A percentile compares a stretch with the other conserved stretches of the same genome.
phyloP scores from a whole-genome alignment of 352 stramenopile genomes.

The Elongisporangium prolatum region DNA sequence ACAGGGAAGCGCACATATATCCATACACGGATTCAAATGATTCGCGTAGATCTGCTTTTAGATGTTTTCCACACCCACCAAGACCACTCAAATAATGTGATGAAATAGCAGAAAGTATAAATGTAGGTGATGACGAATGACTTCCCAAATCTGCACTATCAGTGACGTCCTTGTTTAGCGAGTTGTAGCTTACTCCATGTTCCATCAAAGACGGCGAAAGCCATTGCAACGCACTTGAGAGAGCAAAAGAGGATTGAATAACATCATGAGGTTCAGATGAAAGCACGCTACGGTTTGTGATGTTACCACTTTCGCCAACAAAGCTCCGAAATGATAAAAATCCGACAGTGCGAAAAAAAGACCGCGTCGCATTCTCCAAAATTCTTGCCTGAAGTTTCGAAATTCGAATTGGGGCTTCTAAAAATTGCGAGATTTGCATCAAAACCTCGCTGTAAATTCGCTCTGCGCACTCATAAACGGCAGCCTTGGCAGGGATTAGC shows the following conservation, averaged over 20 bases:
- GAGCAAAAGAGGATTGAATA: constrained; percentile 69
- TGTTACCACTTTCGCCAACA: constrained; percentile 47
- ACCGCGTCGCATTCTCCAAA: constrained; percentile 64
- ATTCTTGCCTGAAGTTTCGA: constrained; percentile 70
- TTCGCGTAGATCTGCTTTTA: constrained; percentile 73
- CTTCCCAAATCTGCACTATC: constrained; percentile 22
- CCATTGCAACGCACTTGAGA: constrained; percentile 73
- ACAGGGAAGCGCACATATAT: constrained; percentile 69
- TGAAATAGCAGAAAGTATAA: constrained; percentile 16
- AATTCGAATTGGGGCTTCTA: constrained; percentile 72
- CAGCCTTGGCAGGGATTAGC: constrained; percentile 18
- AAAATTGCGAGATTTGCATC: constrained; percentile 78
- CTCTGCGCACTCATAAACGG: constrained; percentile 73
- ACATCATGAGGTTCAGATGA: constrained; percentile 39
- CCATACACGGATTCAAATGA: constrained; percentile 85
- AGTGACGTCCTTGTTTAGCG: constrained; percentile 35
- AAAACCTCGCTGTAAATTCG: constrained; percentile 82
- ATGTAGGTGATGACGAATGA: constrained; percentile 11
- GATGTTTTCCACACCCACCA: constrained; percentile 72
- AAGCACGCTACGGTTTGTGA: constrained; percentile 22
- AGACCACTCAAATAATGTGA: constrained; percentile 71
- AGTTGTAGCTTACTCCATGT: constrained; percentile 14
- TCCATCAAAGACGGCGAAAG: constrained; percentile 45
- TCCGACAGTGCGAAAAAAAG: constrained; percentile 75
- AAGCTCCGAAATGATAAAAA: constrained; percentile 77